phyloP scores from a whole-genome alignment of 2,329 filamentous ascomycete species.

The Apiospora malaysiana region DNA sequence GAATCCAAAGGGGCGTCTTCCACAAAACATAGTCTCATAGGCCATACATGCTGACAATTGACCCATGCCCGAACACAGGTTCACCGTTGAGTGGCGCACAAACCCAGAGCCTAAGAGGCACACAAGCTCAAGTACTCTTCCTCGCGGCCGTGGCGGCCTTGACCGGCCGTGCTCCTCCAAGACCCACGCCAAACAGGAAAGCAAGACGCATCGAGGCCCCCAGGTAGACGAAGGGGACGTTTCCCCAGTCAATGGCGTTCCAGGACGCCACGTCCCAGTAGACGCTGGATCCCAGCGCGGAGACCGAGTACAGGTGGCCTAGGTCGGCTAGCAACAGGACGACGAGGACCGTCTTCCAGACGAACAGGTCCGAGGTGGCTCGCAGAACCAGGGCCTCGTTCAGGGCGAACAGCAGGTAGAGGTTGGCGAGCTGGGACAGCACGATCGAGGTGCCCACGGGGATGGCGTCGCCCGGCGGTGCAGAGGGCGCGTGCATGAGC shows the following conservation, averaged over 20 bases:
- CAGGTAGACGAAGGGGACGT: slow-evolving; percentile 72
- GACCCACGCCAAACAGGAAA: slow-evolving; percentile 64
- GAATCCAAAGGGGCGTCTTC: neutral
- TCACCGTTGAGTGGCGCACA: neutral
- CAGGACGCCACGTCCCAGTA: slow-evolving; percentile 68
- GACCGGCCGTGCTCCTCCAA: slow-evolving; percentile 39
- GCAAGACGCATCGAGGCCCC: slow-evolving; percentile 65
- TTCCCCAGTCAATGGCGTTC: slow-evolving; percentile 73
- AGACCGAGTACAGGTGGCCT: slow-evolving; percentile 74
- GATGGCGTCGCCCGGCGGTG: slow-evolving; percentile 47
- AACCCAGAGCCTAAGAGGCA: neutral
- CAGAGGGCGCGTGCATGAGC: slow-evolving; percentile 64
- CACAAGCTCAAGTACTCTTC: slow-evolving; percentile 28
- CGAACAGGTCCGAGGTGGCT: slow-evolving; percentile 67
- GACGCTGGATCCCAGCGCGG: slow-evolving; percentile 61
- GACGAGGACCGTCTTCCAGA: slow-evolving; percentile 73
- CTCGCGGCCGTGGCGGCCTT: slow-evolving; percentile 25
- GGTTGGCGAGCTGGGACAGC: slow-evolving; percentile 76
- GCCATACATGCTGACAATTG: neutral
- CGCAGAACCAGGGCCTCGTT: slow-evolving; percentile 80
- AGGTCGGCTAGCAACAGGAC: slow-evolving; percentile 76
- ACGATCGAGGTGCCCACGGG: slow-evolving; percentile 69
- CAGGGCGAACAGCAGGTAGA: slow-evolving; percentile 78
- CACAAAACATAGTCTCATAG: neutral
- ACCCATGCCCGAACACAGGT: neutral